Conservation (phyloP, 148 eudicot genomes). For the Gaultheria prostrata region DNA sequence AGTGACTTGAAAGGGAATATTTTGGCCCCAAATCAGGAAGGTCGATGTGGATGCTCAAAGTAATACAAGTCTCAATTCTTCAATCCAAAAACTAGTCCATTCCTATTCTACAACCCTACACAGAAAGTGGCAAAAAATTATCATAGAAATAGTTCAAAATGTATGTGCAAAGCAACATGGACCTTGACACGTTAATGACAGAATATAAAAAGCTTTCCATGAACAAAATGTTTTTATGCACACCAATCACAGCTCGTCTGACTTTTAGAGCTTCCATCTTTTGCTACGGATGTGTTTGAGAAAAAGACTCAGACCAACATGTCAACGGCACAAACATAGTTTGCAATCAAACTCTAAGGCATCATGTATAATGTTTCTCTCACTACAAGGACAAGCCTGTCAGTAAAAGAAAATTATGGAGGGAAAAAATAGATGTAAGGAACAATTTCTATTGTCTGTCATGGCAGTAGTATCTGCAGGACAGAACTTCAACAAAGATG, state of each 20-base stretch:
- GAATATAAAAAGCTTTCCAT: not conserved
- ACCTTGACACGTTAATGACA: not conserved
- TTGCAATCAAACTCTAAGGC: too few species aligned
- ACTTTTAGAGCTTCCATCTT: slow-evolving; percentile 3
- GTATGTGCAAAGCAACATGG: not conserved
- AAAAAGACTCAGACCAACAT: slow-evolving; percentile 6
- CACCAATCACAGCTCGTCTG: not conserved
- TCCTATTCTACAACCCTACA: not conserved
- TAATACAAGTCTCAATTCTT: not conserved
- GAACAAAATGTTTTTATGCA: not conserved
- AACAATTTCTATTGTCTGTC: not conserved
- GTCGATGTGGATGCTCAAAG: not conserved
- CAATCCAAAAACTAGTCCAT: slow-evolving; percentile 7
- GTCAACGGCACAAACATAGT: not conserved
- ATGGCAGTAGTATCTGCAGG: not conserved
- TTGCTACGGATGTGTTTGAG: not conserved
- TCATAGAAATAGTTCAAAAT: not conserved
- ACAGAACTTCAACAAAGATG: slow-evolving; percentile 4
- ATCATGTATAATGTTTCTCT: not conserved
- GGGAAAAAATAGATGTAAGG: not conserved
- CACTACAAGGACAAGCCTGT: not conserved
- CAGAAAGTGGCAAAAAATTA: not conserved
- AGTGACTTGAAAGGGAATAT: too few species aligned
- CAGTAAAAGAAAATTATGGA: not conserved
- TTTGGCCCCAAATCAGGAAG: too few species aligned